Base-by-base conservation (phyloP, 2,329 filamentous ascomycete species). In the Penicillium sp. region DNA sequence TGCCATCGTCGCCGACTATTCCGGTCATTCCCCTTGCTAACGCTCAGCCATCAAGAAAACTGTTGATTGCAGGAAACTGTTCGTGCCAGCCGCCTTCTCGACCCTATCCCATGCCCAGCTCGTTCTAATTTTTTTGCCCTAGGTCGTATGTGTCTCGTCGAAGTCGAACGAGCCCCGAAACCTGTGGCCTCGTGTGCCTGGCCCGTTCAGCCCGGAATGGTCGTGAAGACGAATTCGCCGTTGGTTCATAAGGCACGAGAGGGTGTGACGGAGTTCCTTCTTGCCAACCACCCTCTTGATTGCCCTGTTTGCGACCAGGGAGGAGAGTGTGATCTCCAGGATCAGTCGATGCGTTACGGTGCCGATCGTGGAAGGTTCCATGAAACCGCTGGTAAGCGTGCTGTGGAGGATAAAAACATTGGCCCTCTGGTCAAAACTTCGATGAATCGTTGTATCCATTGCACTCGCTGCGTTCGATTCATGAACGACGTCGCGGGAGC, bases 391-490 rank as follows among this genome's bases (percentile, higher is more conserved):
- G 94, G 94, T 76, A 99, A 99, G 84, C 89, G 94, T 80, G 94
- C 91, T 24, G 92, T 96, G 36, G 94, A 99, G 79, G 94, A 99
- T 77, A 99, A 99, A 84, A 97, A 99, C 76, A 96, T 99, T 68
- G 94, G 94, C 33, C 94, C 94, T 49, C 76, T 99, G 64, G 89
- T 99, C 78, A 99, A 99, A 85, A 99, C 94, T 3, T 99, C 94
- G 45, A 99, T 99, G 94, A 99, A 99, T 82, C 85, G 94, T 73
- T 99, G 94, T 76, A 99, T 99, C 69, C 94, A 99, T 81, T 99
- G 94, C 82, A 99, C 94, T 59, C 86, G 94, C 69, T 99, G 94
- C 77, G 85, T 99, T 65, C 91, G 94, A 70, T 99, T 99, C 76
- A 89, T 94, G 72, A 99, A 97, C 76, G 94, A 99, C 69, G 82